Conservation (phyloP, 768 basidiomycete genomes). For the Mycena chlorophos region DNA sequence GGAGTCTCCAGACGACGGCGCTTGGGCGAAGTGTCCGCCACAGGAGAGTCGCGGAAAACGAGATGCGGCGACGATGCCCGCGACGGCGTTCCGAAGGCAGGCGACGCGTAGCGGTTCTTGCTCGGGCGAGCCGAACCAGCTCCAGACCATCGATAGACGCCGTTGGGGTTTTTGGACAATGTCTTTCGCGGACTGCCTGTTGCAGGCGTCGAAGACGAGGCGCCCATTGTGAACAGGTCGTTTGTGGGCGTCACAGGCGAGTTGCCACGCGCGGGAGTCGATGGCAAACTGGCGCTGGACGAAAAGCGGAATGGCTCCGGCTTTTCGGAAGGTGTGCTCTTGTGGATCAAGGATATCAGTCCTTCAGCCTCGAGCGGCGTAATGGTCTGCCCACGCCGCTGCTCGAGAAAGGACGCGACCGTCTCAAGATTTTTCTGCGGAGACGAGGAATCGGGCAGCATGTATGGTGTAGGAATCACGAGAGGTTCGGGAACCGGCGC, state of each 20-base stretch:
- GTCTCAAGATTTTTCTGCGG: constrained; percentile 48
- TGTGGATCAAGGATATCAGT: constrained; percentile 54
- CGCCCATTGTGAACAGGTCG: constrained; percentile 23
- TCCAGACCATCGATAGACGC: constrained; percentile 72
- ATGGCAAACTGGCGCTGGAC: constrained; percentile 35
- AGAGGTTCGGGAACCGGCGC: constrained; percentile 4
- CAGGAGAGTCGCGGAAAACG: constrained; percentile 36
- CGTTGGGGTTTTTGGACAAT: constrained; percentile 72
- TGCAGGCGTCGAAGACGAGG: constrained; percentile 16
- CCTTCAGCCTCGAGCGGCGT: constrained; percentile 55
- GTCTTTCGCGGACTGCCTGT: constrained; percentile 48
- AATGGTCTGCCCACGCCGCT: constrained; percentile 48
- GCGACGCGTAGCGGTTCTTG: constrained; percentile 72
- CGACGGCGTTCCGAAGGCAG: constrained; percentile 61
- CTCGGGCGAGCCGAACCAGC: constrained; percentile 60
- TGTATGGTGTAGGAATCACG: constrained; percentile 2
- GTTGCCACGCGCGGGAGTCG: constrained; percentile 41
- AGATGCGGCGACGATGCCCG: constrained; percentile 43
- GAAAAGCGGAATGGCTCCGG: constrained; percentile 67
- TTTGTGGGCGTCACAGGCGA: constrained; percentile 29
- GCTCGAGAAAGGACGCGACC: constrained; percentile 48
- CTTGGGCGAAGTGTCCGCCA: constrained; percentile 16
- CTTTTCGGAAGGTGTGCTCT: constrained; percentile 46
- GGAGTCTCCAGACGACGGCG: constrained; percentile 28
- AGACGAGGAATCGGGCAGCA: constrained; percentile 29